phyloP scores from a whole-genome alignment of 2,329 filamentous ascomycete species.

The Fusarium continuum region DNA sequence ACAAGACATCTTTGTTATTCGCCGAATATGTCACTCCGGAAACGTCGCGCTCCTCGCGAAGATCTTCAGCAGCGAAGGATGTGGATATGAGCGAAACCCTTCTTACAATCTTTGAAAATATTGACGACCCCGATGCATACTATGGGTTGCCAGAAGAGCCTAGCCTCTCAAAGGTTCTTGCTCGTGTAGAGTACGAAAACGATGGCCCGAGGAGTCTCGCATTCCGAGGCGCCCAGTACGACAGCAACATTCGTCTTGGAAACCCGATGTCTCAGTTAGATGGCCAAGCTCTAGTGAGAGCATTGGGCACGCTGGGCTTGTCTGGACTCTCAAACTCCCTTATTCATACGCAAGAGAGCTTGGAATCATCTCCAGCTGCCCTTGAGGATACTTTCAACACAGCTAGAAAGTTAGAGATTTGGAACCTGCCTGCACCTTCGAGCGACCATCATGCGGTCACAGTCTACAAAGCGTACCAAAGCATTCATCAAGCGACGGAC shows the following conservation, averaged over 20 bases:
- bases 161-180: slow-evolving; percentile 79
- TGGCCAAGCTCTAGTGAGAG: slow-evolving; percentile 75
- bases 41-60: slow-evolving; percentile 65
- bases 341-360: slow-evolving; percentile 71
- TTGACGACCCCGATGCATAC: slow-evolving; percentile 95
- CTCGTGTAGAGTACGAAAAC: slow-evolving; percentile 87
- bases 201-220: slow-evolving; percentile 87
- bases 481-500: slow-evolving; percentile 73
- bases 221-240: slow-evolving; percentile 90
- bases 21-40: slow-evolving; percentile 76
- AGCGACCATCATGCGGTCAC: slow-evolving; percentile 71
- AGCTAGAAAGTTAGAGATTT: slow-evolving; percentile 85
- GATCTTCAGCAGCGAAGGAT: slow-evolving; percentile 68
- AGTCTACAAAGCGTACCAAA: slow-evolving; percentile 83
- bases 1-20: slow-evolving; percentile 85
- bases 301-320: slow-evolving; percentile 82
- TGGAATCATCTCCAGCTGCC: slow-evolving; percentile 65
- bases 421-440: slow-evolving; percentile 83
- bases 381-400: slow-evolving; percentile 80
- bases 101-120: slow-evolving; percentile 85
- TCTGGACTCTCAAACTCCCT: slow-evolving; percentile 87
- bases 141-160: slow-evolving; percentile 87
- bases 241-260: slow-evolving; percentile 77
- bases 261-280: slow-evolving; percentile 67
- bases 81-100: slow-evolving; percentile 73